Evolutionary conservation across 2,329 filamentous ascomycete species (phyloP).

Genomic region (Albophoma yamanashiensis): DNA sequence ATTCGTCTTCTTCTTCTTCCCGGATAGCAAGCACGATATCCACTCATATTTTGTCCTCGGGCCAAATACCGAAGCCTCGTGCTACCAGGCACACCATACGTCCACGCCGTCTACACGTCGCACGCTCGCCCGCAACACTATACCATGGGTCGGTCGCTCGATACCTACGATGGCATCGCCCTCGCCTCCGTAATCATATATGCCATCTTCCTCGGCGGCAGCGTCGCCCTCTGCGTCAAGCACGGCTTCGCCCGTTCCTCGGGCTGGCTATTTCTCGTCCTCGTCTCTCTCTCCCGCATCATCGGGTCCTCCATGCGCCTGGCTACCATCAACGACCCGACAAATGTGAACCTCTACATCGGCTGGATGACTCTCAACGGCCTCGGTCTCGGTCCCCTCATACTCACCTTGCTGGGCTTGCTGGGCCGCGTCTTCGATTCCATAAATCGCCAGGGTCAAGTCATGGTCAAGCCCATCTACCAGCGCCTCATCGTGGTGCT

Average conservation of each 20-base stretch:
- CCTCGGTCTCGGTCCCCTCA: slow-evolving; percentile 30
- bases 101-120: not conserved
- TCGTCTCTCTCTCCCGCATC: slow-evolving; percentile 48
- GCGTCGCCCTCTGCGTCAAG: slow-evolving; percentile 31
- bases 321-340: slow-evolving; percentile 36
- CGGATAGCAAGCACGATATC: not conserved
- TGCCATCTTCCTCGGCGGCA: slow-evolving; percentile 14
- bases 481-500: slow-evolving; percentile 28
- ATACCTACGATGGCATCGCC: slow-evolving; percentile 19
- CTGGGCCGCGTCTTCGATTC: slow-evolving; percentile 31
- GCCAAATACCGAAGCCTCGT: not conserved
- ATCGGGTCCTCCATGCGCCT: slow-evolving; percentile 37
- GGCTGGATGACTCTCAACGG: slow-evolving; percentile 21
- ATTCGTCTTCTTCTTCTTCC: not conserved
- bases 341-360: slow-evolving; percentile 23
- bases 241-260: slow-evolving; percentile 45
- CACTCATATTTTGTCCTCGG: not conserved
- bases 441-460: slow-evolving; percentile 26
- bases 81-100: not conserved
- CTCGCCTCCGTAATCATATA: slow-evolving; percentile 21
- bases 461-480: slow-evolving; percentile 15
- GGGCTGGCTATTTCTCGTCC: slow-evolving; percentile 49
- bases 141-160: slow-evolving; percentile 10
- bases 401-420: slow-evolving; percentile 28
- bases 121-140: not conserved